Percentiles rank a stretch among this genome's conserved stretches.
These are phyloP conservation scores for Dryas alaskensis DNA, from an alignment of 306 rosid species.

Conservation along the genomic window DNA sequence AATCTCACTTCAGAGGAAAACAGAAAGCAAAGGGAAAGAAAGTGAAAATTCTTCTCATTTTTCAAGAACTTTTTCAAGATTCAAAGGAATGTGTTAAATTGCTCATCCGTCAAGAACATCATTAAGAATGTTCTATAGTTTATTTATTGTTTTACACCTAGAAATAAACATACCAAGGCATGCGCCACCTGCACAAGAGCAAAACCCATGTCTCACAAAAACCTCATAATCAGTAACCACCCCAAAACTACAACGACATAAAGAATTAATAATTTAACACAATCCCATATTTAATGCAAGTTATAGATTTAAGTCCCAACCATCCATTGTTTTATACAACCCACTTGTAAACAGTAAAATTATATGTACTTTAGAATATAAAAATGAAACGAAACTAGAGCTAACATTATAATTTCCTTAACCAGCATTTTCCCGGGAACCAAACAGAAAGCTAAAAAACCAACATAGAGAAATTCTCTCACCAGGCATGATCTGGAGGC, in stretches of 20 bases:
- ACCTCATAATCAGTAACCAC: neutral
- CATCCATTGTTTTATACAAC: too few relatives aligned
- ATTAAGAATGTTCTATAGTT: too few relatives aligned
- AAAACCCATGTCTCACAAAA: too few relatives aligned
- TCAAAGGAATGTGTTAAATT: too few relatives aligned
- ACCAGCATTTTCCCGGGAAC: neutral
- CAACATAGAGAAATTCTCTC: neutral
- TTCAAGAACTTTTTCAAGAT: neutral
- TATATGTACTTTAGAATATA: too few relatives aligned
- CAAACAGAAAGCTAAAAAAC: constrained; percentile 14
- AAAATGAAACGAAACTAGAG: neutral
- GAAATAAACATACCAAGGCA: too few relatives aligned
- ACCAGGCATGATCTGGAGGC: constrained; percentile 95
- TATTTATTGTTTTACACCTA: too few relatives aligned
- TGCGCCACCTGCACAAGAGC: too few relatives aligned
- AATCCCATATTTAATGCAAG: neutral
- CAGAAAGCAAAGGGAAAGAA: neutral
- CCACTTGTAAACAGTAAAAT: too few relatives aligned
- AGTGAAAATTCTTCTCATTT: neutral
- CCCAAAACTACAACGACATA: neutral
- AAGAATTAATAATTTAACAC: neutral
- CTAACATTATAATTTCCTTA: neutral
- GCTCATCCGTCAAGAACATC: too few relatives aligned
- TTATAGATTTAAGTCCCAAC: too few relatives aligned
- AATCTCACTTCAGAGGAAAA: neutral